A percentile compares a stretch with the other conserved stretches of the same genome.
Conservation (phyloP, 2,329 filamentous ascomycete species). For the Chaetoscypha palmicola region DNA sequence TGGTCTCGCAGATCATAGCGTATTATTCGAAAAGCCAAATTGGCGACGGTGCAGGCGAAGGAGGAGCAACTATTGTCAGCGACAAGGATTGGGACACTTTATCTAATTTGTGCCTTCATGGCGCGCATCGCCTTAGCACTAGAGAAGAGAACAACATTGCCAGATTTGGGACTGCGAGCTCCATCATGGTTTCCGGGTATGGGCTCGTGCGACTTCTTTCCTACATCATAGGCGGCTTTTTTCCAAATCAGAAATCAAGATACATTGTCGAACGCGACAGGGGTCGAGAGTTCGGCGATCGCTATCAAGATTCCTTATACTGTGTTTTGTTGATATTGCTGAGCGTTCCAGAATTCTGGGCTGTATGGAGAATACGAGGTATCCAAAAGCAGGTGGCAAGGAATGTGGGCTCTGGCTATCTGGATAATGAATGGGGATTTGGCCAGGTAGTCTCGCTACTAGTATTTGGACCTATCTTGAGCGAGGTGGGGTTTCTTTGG, state of each 20-base stretch:
- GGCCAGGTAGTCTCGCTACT: conserved; percentile 13
- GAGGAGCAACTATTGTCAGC: conserved; percentile 8
- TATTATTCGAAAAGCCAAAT: conserved; percentile 10
- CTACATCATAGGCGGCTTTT: no score
- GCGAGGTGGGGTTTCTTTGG: conserved; percentile 4
- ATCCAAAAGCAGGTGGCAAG: conserved; percentile 10
- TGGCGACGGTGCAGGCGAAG: conserved; percentile 3
- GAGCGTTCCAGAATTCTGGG: conserved; percentile 14
- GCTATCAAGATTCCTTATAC: no score
- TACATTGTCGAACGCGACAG: no score
- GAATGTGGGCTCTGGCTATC: conserved; percentile 6
- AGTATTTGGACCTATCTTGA: conserved; percentile 12
- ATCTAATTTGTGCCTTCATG: conserved; percentile 3
- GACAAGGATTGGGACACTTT: conserved; percentile 7
- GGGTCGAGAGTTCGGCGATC: no score
- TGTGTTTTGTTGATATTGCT: no score
- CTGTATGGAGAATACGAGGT: conserved; percentile 6
- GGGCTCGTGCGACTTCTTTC: no score
- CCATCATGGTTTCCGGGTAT: no score
- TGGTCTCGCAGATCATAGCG: conserved; percentile 15
- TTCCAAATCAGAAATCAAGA: no score
- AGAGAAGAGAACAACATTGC: no score
- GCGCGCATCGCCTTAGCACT: no score
- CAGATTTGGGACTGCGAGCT: no score
- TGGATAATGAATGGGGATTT: conserved; percentile 15